Percentiles rank a stretch among this genome's conserved stretches.
Conservation (phyloP, 2,329 filamentous ascomycete species). For the Cladophialophora psammophila region DNA sequence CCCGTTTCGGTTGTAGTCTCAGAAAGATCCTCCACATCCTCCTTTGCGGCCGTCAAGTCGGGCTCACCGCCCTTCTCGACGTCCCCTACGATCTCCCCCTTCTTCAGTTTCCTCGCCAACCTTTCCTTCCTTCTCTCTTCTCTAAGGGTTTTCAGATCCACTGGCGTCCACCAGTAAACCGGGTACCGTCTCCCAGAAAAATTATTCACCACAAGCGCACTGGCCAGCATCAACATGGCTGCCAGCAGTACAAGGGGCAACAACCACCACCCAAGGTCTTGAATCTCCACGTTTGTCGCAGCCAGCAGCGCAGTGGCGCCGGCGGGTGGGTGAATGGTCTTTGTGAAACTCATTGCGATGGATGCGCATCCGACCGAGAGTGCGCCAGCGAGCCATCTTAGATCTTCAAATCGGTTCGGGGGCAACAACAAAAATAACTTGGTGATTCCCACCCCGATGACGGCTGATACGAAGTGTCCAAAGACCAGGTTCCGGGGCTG, state of each 20-base stretch:
- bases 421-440: slow-evolving; percentile 68
- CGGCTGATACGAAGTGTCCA: slow-evolving; percentile 69
- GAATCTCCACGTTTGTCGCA: slow-evolving; percentile 64
- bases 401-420: slow-evolving; percentile 51
- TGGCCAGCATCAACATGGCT: slow-evolving; percentile 65
- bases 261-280: slow-evolving; percentile 71
- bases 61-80: slow-evolving; percentile 19
- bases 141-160: slow-evolving; percentile 33
- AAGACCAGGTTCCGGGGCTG: slow-evolving; percentile 74
- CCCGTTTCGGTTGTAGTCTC: slow-evolving; percentile 17
- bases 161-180: slow-evolving; percentile 64
- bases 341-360: slow-evolving; percentile 71
- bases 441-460: slow-evolving; percentile 67
- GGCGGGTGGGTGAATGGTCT: slow-evolving; percentile 76
- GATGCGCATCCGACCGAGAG: slow-evolving; percentile 70
- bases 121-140: slow-evolving; percentile 22
- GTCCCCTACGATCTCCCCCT: slow-evolving; percentile 2
- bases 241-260: slow-evolving; percentile 69
- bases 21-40: slow-evolving; percentile 13
- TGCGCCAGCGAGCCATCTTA: slow-evolving; percentile 71
- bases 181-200: slow-evolving; percentile 69
- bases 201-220: slow-evolving; percentile 73
- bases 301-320: slow-evolving; percentile 76
- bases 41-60: not conserved
- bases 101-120: not conserved